Evolutionary conservation across 345 rosid genomes (phyloP).

Genomic region (Ailanthus altissimus): DNA sequence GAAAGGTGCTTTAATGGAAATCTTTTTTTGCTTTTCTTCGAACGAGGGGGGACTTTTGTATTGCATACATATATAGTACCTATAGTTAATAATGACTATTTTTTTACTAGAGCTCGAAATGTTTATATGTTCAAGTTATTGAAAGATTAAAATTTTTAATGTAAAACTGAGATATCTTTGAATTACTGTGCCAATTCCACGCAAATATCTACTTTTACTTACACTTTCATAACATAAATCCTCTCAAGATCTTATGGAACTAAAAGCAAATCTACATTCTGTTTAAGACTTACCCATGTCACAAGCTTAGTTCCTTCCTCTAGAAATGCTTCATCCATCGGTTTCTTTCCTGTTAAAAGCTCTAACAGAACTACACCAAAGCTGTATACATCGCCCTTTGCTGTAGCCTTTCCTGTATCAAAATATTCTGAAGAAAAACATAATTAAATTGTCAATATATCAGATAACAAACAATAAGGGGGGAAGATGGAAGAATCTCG

Average conservation of each 20-base stretch:
- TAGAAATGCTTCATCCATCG: constrained; percentile 72
- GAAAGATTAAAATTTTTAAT: not conserved
- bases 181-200: not conserved
- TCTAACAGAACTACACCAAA: constrained; percentile 82
- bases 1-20: not conserved
- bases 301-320: constrained; percentile 93
- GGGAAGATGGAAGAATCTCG: not conserved
- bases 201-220: not conserved
- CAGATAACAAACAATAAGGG: not conserved
- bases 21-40: not conserved
- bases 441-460: not conserved
- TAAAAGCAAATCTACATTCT: not conserved
- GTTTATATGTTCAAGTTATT: not conserved
- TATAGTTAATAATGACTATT: no score
- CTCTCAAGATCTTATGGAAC: not conserved
- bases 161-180: not conserved
- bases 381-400: constrained; percentile 86
- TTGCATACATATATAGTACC: not conserved
- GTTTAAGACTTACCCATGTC: constrained; percentile 60
- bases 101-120: not conserved
- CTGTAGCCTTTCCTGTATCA: constrained; percentile 76
- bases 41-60: no score
- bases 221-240: not conserved
- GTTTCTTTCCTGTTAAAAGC: constrained; percentile 75
- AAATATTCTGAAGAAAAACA: constrained; percentile 59